A percentile compares a stretch with the other conserved stretches of the same genome.
These are phyloP conservation scores for Jacaranda copaia DNA, from an alignment of 257 asterid genomes.

Conservation along the genomic window DNA sequence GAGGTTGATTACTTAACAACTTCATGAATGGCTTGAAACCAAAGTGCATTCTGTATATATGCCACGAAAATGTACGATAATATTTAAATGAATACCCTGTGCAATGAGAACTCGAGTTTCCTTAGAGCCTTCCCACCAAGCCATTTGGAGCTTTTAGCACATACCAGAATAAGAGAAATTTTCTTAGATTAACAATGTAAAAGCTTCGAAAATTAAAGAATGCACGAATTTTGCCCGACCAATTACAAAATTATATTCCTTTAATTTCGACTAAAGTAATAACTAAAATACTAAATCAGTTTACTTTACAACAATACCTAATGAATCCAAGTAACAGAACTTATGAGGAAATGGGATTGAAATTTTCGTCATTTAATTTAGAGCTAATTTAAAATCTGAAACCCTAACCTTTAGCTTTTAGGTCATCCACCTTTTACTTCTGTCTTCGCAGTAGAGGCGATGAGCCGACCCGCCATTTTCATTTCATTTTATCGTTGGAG, in stretches of 20 bases:
- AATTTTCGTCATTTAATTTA: not conserved
- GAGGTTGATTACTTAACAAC: not conserved
- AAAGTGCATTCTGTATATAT: not conserved
- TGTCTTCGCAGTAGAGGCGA: conserved; percentile 20
- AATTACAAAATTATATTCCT: not conserved
- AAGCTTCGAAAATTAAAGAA: conserved; percentile 17
- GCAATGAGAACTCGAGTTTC: conserved; percentile 83
- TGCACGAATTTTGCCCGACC: not conserved
- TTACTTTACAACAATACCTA: not conserved
- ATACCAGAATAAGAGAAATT: not conserved
- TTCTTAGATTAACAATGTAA: conserved; percentile 22
- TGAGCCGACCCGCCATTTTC: conserved; percentile 38
- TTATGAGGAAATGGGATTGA: not conserved
- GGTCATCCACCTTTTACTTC: not conserved
- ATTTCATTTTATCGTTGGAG: not conserved
- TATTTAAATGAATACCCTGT: conserved; percentile 52
- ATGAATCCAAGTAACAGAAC: not conserved
- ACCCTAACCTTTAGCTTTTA: conserved; percentile 32
- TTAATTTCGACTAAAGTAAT: conserved; percentile 1
- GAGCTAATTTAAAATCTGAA: conserved; percentile 7
- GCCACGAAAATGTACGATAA: not conserved
- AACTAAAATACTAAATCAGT: conserved; percentile 1
- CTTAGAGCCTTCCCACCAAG: conserved; percentile 74
- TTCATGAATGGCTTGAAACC: not conserved
- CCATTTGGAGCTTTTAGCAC: conserved; percentile 53